Base-by-base conservation (phyloP, 2,329 filamentous ascomycete genomes). In the Fusarium lyarnte region DNA sequence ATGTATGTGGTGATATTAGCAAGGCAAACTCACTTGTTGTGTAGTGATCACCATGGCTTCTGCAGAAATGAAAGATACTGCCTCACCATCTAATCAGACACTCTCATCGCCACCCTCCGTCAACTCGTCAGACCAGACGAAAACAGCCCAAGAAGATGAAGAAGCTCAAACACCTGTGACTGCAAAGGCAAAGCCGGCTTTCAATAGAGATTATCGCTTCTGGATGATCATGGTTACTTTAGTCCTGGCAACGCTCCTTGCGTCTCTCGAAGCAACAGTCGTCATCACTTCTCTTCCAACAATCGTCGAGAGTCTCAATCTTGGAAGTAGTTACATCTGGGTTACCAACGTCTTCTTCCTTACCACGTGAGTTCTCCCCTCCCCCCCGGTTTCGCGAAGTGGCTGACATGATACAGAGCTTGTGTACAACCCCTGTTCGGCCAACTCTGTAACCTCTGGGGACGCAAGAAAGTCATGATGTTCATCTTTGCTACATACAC, bases 381-480 rank as follows among this genome's bases (percentile, higher is more conserved):
- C 13, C 19, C 36, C 4, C n/a, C 4, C 2, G 2, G 19, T 11
- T 10, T 8, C 13, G 10, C 1, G 3, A 10, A 6, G 14, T 46
- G 27, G 21, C 43, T 68, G 19, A 71, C 49, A 29, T 6, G 19
- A 23, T 21, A 17, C 3, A 77, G 74, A n/a, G 71, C 74, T 14
- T 71, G 60, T 27, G 60, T 87, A 5, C 86, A 86, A 55, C 87
- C 87, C 0, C 69, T 88, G 0, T 85, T 84, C 46, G 86, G 85
- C 2, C 86, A 89, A 69, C 69, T 87, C 1, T 81, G 84, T 19
- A 83, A 88, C 58, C 81, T 89, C n/a, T 89, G 86, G 67, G 87
- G 88, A 6, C 82, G 88, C 4, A 81, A 85, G 27, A 82, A 79
- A 53, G 76, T 82, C 29, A 79, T 81, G 21, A 77, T 88, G 1